Conservation (phyloP, 2,329 filamentous ascomycete genomes). For the Lachnum nothofagi region DNA sequence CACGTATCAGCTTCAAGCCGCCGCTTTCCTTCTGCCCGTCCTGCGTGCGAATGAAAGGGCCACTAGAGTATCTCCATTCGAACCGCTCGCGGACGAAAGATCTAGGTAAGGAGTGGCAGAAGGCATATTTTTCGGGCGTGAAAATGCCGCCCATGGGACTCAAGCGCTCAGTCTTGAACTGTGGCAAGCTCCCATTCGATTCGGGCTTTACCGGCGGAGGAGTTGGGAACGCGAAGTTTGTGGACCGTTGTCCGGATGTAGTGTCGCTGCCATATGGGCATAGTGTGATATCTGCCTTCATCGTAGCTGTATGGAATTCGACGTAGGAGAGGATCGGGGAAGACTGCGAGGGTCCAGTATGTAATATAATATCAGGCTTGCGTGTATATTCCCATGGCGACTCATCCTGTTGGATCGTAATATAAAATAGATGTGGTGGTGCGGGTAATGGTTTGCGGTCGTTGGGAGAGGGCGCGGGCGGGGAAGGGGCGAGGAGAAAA, state of each 20-base stretch:
- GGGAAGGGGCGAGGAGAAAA: constrained; percentile 24
- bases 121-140: constrained; percentile 22
- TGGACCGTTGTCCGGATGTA: constrained; percentile 5
- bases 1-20: constrained; percentile 23
- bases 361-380: constrained; percentile 25
- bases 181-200: constrained; percentile 6
- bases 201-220: background rate
- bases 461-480: constrained; percentile 19
- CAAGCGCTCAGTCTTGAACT: constrained; percentile 19
- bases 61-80: constrained; percentile 23
- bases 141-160: constrained; percentile 22
- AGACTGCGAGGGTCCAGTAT: constrained; percentile 21
- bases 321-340: constrained; percentile 23
- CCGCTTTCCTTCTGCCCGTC: constrained; percentile 19
- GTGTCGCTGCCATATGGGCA: constrained; percentile 17
- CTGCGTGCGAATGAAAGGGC: constrained; percentile 14
- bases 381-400: constrained; percentile 10
- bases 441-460: constrained; percentile 21
- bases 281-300: constrained; percentile 25
- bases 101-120: constrained; percentile 20
- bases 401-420: constrained; percentile 21
- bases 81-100: constrained; percentile 22
- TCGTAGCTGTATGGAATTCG: constrained; percentile 23
- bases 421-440: constrained; percentile 26
- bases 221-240: constrained; percentile 9